Conservation (phyloP, 306 rosid species). For the Argentina anserina region DNA sequence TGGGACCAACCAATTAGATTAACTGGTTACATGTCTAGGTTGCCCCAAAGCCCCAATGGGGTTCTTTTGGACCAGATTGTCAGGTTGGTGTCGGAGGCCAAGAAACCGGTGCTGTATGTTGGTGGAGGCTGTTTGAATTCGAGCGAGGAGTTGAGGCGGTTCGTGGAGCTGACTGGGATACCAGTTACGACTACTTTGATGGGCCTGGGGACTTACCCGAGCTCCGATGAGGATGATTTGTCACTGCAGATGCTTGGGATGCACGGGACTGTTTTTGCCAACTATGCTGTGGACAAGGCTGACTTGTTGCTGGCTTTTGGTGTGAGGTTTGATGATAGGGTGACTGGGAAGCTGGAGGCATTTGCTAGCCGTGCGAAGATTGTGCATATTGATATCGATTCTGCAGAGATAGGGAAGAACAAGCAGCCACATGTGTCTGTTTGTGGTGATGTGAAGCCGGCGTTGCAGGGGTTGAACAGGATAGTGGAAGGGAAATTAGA, state of each 20-base stretch:
- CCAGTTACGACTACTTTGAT: slow-evolving; percentile 86
- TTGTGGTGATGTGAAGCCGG: slow-evolving; percentile 71
- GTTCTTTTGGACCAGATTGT: slow-evolving; percentile 53
- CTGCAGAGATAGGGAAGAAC: slow-evolving; percentile 95
- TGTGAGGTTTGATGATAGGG: slow-evolving; percentile 92
- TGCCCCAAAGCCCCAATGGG: slow-evolving; percentile 48
- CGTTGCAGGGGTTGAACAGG: slow-evolving; percentile 56
- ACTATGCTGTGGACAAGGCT: slow-evolving; percentile 75
- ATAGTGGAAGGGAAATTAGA: slow-evolving; percentile 40
- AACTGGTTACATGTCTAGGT: slow-evolving; percentile 57
- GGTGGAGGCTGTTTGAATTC: slow-evolving; percentile 89
- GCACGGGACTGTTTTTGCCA: slow-evolving; percentile 75
- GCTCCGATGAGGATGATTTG: slow-evolving; percentile 21
- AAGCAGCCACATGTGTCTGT: slow-evolving; percentile 75
- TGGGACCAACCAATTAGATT: slow-evolving; percentile 51
- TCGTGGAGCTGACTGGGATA: slow-evolving; percentile 63
- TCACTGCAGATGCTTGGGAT: slow-evolving; percentile 33
- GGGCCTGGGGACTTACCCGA: slow-evolving; percentile 76
- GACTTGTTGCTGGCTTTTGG: slow-evolving; percentile 87
- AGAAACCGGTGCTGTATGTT: slow-evolving; percentile 71
- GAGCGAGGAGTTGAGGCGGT: slow-evolving; percentile 56
- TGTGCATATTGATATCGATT: slow-evolving; percentile 85
- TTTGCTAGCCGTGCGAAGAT: slow-evolving; percentile 88
- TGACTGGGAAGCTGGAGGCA: slow-evolving; percentile 81
- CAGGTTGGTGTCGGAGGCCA: slow-evolving; percentile 51